Percentiles rank a stretch among this genome's conserved stretches.
phyloP scores from a whole-genome alignment of 2,329 filamentous ascomycete species.

The Venturiaceae sp. region DNA sequence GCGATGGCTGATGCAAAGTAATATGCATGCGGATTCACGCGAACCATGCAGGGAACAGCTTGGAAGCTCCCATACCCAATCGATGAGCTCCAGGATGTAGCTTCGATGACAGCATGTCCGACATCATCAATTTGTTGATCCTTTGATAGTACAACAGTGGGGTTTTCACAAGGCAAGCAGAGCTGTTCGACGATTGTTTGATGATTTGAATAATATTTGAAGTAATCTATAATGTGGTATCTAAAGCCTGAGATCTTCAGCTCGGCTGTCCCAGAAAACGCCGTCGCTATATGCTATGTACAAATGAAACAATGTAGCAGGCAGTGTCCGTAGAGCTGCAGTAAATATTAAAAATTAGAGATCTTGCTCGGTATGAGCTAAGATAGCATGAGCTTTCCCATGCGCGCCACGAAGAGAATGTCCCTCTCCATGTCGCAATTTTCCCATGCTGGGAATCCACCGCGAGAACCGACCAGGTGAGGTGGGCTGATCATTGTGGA shows the following conservation, averaged over 20 bases:
- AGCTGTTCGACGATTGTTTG: neutral
- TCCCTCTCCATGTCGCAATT: slow-evolving; percentile 38
- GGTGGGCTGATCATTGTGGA: slow-evolving; percentile 38
- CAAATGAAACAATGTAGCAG: neutral
- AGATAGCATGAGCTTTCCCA: neutral
- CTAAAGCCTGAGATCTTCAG: neutral
- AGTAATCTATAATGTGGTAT: slow-evolving; percentile 1
- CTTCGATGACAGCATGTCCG: neutral
- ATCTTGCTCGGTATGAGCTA: neutral
- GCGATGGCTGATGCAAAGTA: neutral
- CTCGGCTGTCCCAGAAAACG: neutral
- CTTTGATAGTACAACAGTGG: neutral
- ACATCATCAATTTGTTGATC: neutral
- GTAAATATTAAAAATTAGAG: neutral
- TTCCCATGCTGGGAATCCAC: slow-evolving; percentile 29
- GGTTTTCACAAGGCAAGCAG: neutral
- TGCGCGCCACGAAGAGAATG: slow-evolving; percentile 14
- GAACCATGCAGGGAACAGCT: neutral
- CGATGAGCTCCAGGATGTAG: neutral
- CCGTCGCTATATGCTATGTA: neutral
- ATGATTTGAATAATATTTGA: neutral
- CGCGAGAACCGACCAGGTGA: slow-evolving; percentile 21
- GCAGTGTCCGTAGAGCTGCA: slow-evolving; percentile 2
- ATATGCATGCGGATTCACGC: neutral
- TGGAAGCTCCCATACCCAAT: neutral